A percentile compares a stretch with the other conserved stretches of the same genome.
phyloP scores from a whole-genome alignment of 805 yeast species.

The Ogataea methanolica region DNA sequence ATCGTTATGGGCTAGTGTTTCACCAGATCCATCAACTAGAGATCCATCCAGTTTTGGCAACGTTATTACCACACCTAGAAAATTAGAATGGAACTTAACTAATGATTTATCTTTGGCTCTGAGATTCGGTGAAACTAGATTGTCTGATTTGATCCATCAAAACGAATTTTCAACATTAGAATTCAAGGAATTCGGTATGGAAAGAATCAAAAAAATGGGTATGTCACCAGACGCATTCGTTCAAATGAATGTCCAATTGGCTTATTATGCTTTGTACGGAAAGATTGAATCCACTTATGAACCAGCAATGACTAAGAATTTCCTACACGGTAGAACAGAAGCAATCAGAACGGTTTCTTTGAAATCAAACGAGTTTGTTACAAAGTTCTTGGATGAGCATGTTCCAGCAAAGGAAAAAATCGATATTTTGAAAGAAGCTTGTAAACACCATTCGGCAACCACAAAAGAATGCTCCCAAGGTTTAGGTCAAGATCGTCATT shows the following conservation, averaged over 20 bases:
- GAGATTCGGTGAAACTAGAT: conserved; percentile 86
- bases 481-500: conserved; percentile 87
- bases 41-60: conserved; percentile 40
- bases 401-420: conserved; percentile 57
- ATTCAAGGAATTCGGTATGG: conserved; percentile 68
- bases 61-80: conserved; percentile 70
- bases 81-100: conserved; percentile 83
- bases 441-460: conserved; percentile 60
- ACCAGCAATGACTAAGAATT: conserved; percentile 92
- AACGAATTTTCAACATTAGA: conserved; percentile 82
- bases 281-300: conserved; percentile 92
- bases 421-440: conserved; percentile 59
- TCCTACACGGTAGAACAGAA: conserved; percentile 88
- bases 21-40: conserved; percentile 43
- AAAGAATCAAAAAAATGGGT: conserved; percentile 75
- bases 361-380: conserved; percentile 76
- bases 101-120: conserved; percentile 72
- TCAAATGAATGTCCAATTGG: conserved; percentile 91
- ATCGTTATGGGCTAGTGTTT: conserved; percentile 56
- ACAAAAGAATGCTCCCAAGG: conserved; percentile 72
- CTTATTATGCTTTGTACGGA: conserved; percentile 88
- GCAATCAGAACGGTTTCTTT: conserved; percentile 82
- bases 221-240: conserved; percentile 92
- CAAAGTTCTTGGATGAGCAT: conserved; percentile 72
- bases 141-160: conserved; percentile 82